Conservation (phyloP, 2,329 filamentous ascomycete genomes). For the Hirsutella rhossiliensis region DNA sequence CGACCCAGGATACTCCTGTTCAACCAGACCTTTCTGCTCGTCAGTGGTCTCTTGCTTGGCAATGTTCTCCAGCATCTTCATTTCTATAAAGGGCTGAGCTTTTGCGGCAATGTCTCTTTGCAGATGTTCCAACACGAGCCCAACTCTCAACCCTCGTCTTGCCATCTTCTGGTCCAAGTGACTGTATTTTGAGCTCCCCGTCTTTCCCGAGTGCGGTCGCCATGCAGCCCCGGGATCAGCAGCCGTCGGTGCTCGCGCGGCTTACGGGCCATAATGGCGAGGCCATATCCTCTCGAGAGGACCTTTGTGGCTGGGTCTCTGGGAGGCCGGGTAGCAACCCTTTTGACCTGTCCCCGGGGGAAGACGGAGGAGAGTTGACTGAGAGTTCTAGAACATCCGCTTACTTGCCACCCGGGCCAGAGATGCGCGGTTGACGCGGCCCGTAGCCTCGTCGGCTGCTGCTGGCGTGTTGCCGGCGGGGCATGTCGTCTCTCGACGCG, state of each 20-base stretch:
- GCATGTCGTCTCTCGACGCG: slow-evolving; percentile 7
- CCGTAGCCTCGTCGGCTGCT: slow-evolving; percentile 10
- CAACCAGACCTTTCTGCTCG: neutral
- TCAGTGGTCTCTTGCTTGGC: neutral
- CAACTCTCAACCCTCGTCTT: no score
- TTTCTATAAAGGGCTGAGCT: no score
- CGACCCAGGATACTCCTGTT: neutral
- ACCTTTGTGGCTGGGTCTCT: slow-evolving; percentile 10
- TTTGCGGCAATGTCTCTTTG: no score
- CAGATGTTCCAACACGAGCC: no score
- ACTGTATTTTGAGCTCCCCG: no score
- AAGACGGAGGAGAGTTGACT: neutral
- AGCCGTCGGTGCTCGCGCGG: neutral
- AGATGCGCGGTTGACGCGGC: slow-evolving; percentile 7
- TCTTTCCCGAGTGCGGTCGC: no score
- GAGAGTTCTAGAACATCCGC: slow-evolving; percentile 3
- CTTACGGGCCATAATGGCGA: neutral
- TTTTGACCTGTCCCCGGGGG: neutral
- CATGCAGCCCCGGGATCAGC: no score
- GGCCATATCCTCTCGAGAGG: neutral
- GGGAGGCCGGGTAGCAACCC: slow-evolving; percentile 6
- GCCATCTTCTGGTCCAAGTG: no score
- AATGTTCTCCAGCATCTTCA: no score
- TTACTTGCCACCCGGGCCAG: slow-evolving; percentile 9
- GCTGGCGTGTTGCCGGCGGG: slow-evolving; percentile 5